Evolutionary conservation across 1,139 yeast genomes (phyloP).

Genomic region (Pichia sp.): DNA sequence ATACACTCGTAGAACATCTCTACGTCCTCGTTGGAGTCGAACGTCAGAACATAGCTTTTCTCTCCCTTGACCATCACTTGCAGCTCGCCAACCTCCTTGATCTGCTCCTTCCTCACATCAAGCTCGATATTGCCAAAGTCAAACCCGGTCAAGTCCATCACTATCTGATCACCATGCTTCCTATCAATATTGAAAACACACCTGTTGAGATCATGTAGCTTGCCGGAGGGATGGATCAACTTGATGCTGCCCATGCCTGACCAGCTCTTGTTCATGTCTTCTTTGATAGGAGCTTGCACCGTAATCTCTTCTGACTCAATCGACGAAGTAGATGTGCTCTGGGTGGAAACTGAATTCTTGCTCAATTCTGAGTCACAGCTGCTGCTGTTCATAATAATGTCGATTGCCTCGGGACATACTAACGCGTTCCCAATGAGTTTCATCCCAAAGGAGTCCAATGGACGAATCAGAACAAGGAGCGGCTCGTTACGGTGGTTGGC

Average conservation of each 20-base stretch:
- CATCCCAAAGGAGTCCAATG: slow-evolving; percentile 11
- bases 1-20: slow-evolving; percentile 16
- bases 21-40: slow-evolving; percentile 17
- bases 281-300: neutral
- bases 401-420: slow-evolving; percentile 12
- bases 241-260: slow-evolving; percentile 17
- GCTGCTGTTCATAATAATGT: slow-evolving; percentile 5
- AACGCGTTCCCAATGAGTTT: slow-evolving; percentile 15
- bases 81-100: slow-evolving; percentile 14
- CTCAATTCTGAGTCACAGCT: slow-evolving; percentile 15
- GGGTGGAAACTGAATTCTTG: slow-evolving; percentile 1
- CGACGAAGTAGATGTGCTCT: slow-evolving; percentile 2
- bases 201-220: slow-evolving; percentile 17
- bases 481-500: slow-evolving; percentile 24
- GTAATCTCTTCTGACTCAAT: neutral
- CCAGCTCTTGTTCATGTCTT: slow-evolving; percentile 14
- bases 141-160: slow-evolving; percentile 19
- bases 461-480: slow-evolving; percentile 20
- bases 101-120: neutral
- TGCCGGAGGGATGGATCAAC: slow-evolving; percentile 6
- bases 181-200: slow-evolving; percentile 15
- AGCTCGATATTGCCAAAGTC: slow-evolving; percentile 21
- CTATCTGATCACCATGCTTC: neutral
- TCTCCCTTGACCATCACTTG: slow-evolving; percentile 16
- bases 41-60: slow-evolving; percentile 19